Base-by-base conservation (phyloP, 257 asterid genomes). In the Solanum piurae region DNA sequence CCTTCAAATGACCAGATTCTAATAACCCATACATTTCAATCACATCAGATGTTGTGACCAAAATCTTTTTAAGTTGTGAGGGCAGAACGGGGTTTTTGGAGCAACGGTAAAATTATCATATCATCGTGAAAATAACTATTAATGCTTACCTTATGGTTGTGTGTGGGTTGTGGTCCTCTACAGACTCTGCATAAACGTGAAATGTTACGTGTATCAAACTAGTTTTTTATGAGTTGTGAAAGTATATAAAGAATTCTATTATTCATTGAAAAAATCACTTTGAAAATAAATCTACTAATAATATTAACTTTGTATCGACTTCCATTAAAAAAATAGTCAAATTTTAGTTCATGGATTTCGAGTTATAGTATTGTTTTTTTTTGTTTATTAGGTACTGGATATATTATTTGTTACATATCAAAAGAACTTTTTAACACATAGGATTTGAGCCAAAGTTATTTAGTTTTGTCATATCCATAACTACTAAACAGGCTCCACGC, bases 1-100 rank as follows among this genome's bases (percentile, higher is more conserved):
- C 44, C 85, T 38, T 33, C 49, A 84, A 13, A 68, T 84, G 90
- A 84, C 95, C 52, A 90, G 83, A 87, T 90, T 72, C 95, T 86
- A 86, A 83, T 89, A 87, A 90, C 88, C 91, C 86, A 62, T 84
- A 84, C 90, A 88, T 87, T 62, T 71, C 73, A 58, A 84, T 75
- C 87, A 86, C 76, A 40, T 90, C 86, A 75, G 46, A 38, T 90
- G 74, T 60, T 49, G 69, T 82, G 85, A 82, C 86, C 68, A 49
- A 80, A 29, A 49, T 82, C 86, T 29, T 82, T 82, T 49, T 49
- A 29, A 36, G 38, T 86, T 16, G 38, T 55, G 86, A 85, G 88
- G 55, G 74, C 0, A 34, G 2, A 31, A 1, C 2, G 0, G 0
- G n/a, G 0, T 5, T 3, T 8, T 14, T 31, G n/a, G 3, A 16